Base-by-base conservation (phyloP, 139 green algal species). In the Micractinium conductrix region DNA sequence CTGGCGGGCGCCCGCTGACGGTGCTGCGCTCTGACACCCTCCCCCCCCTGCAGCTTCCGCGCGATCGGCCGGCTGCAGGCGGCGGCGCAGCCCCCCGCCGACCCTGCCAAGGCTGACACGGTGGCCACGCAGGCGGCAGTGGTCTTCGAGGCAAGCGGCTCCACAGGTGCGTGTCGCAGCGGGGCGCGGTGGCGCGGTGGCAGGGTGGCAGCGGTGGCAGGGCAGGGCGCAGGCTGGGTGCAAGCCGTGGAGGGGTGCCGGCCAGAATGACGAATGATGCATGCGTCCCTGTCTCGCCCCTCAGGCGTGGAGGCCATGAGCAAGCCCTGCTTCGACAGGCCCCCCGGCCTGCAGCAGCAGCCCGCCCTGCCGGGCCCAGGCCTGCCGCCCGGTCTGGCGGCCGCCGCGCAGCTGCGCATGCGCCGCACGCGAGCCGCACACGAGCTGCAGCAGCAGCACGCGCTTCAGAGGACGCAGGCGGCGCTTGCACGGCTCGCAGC, bases 81-180 rank as follows among this genome's bases (percentile, higher is more conserved):
- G 43, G 43, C 45, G 63, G 63, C 14, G 30, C 38, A 50, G 74
- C 48, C 1, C 35, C 35, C 30, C 6, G 37, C 30, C 2, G 55
- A 82, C 28, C 7, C 16, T 9, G 40, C 33, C 7, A 82, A 71
- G 28, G 17, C 55, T 0, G 53, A 79, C 38, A 85, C 80, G 10
- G 80, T 85, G 28, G 42, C 55, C 0, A 85, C 80, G 4, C 80
- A 85, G 70, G 80, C 80, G n/a, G 80, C 80, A 38, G 55, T 85
- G 48, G 80, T 85, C 16, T 30, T 79, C 14, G 80, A 85, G 70
- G 80, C 70, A 0, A 85, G 44, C 53, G 70, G 38, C 7, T 85
- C 80, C 19, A 80, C 80, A 48, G 80, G 80, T 85, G 50, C 0
- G 67, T 2, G 28, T 40, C 24, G 63, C 2, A 10, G 63, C 12